Conservation (phyloP, 2,329 filamentous ascomycete species). For the Alternaria postmessia region DNA sequence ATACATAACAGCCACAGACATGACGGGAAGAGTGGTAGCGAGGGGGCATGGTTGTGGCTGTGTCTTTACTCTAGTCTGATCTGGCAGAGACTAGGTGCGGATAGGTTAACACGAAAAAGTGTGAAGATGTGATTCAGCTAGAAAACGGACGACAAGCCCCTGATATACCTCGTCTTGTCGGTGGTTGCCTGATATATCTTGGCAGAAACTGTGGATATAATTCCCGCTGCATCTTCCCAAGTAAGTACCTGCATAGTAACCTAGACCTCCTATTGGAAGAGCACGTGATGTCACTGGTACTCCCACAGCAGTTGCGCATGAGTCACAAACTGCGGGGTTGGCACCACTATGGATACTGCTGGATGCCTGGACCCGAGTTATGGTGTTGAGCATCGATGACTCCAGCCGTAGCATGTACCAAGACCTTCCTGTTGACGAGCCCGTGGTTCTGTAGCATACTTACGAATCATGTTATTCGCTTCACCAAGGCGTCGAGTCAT, state of each 20-base stretch:
- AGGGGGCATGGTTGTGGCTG: background rate
- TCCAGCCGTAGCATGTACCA: background rate
- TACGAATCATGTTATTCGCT: background rate
- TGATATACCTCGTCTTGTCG: background rate
- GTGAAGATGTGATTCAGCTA: background rate
- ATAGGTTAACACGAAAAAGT: background rate
- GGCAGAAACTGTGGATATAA: background rate
- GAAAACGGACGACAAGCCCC: background rate
- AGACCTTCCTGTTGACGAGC: background rate
- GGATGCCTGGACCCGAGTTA: background rate
- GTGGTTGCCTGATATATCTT: background rate
- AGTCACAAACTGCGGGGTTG: background rate
- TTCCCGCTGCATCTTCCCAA: background rate
- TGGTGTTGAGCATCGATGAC: background rate
- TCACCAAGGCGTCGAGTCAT: background rate
- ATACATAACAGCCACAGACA: constrained; percentile 11
- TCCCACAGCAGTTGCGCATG: background rate
- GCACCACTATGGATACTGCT: background rate
- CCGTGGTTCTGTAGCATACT: background rate
- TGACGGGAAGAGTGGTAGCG: background rate
- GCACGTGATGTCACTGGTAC: background rate
- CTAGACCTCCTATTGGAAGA: background rate
- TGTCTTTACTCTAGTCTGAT: background rate
- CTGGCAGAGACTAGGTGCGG: background rate
- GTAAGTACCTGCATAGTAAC: background rate